These are phyloP conservation scores for Croton laevigatus DNA, from an alignment of 441 rosid species.

Conservation along the genomic window DNA sequence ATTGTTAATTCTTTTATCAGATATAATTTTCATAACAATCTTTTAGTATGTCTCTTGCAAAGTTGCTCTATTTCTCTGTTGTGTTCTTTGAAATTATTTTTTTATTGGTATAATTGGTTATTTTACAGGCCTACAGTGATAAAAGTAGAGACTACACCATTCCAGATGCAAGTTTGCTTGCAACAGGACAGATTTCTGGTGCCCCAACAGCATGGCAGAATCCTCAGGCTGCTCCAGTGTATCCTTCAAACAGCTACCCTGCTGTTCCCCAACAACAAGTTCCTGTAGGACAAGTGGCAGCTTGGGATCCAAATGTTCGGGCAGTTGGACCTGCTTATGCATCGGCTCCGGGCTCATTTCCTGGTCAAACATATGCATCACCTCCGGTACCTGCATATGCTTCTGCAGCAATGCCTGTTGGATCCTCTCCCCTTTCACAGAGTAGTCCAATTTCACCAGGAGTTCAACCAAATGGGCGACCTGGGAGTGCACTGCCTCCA, in stretches of 20 bases:
- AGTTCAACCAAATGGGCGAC: slow-evolving; percentile 35
- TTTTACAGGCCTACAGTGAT: slow-evolving; percentile 76
- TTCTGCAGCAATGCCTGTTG: slow-evolving; percentile 36
- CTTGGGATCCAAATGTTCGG: slow-evolving; percentile 48
- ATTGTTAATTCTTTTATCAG: no score
- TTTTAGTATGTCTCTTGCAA: neutral
- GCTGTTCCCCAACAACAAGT: slow-evolving; percentile 31
- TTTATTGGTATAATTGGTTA: neutral
- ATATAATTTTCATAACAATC: no score
- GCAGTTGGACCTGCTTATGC: slow-evolving; percentile 30
- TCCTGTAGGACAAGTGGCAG: slow-evolving; percentile 40
- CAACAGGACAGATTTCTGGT: slow-evolving; percentile 49
- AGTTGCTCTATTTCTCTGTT: slow-evolving; percentile 12
- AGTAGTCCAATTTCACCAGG: slow-evolving; percentile 30
- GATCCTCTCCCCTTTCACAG: slow-evolving; percentile 43
- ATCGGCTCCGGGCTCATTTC: slow-evolving; percentile 42
- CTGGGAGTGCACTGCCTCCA: slow-evolving; percentile 37
- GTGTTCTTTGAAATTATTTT: neutral
- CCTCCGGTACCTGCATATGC: slow-evolving; percentile 35
- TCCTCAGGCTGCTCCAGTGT: slow-evolving; percentile 44
- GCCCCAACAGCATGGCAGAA: slow-evolving; percentile 60
- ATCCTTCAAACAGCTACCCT: slow-evolving; percentile 40
- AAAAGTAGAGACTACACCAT: slow-evolving; percentile 93
- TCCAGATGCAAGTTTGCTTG: slow-evolving; percentile 57
- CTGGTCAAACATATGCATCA: slow-evolving; percentile 36